Conservation (phyloP, 495 filamentous ascomycete genomes). For the Penicillium maclennaniae region DNA sequence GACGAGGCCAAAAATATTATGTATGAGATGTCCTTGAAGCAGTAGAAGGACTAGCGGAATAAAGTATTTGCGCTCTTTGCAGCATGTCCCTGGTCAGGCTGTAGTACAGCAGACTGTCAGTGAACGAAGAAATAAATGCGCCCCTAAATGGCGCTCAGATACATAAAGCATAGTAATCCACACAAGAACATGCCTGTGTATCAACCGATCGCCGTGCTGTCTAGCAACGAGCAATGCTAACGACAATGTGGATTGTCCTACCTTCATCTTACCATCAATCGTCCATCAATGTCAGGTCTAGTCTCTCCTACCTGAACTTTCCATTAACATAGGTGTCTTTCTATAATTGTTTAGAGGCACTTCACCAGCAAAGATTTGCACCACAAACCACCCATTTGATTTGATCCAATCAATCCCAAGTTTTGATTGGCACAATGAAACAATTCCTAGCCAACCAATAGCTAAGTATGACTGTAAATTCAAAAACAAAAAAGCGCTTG, state of each 20-base stretch:
- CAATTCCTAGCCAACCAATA: background rate
- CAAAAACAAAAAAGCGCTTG: too few relatives aligned
- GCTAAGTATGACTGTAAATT: too few relatives aligned
- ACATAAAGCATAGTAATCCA: background rate
- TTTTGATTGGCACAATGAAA: background rate
- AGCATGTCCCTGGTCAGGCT: too few relatives aligned
- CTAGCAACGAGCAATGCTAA: background rate
- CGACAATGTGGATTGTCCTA: background rate
- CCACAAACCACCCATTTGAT: background rate
- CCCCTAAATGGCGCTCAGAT: background rate
- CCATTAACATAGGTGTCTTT: background rate
- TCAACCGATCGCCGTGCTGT: background rate
- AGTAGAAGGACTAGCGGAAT: too few relatives aligned
- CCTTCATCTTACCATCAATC: background rate
- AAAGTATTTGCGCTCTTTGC: too few relatives aligned
- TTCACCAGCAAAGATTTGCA: background rate
- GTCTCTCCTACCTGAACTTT: background rate
- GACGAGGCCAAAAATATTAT: too few relatives aligned
- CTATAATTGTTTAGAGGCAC: background rate
- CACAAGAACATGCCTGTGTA: background rate
- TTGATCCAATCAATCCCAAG: background rate
- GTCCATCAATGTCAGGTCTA: background rate
- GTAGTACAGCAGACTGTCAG: too few relatives aligned
- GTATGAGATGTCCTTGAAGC: too few relatives aligned
- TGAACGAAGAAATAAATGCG: too few relatives aligned